A percentile compares a stretch with the other conserved stretches of the same genome.
Conservation (phyloP, 2,329 filamentous ascomycete genomes). For the Nemania serpens region DNA sequence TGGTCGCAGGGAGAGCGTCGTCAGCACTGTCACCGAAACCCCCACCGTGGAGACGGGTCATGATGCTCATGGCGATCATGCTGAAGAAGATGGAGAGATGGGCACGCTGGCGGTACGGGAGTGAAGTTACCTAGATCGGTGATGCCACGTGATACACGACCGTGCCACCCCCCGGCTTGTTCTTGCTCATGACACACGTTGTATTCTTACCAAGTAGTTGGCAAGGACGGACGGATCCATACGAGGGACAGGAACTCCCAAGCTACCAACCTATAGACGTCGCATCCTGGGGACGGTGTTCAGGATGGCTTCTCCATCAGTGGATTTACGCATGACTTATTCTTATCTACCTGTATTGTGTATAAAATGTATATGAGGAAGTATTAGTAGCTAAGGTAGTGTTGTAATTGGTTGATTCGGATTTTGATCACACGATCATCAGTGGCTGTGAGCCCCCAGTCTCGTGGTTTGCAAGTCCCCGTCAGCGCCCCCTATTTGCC, state of each 20-base stretch:
- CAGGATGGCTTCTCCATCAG: not conserved
- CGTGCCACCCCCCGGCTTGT: not conserved
- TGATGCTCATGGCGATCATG: slow-evolving; percentile 11
- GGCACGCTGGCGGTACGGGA: slow-evolving; percentile 20
- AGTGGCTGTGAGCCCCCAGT: too few species aligned
- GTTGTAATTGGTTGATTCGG: too few species aligned
- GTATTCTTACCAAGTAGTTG: slow-evolving; percentile 4
- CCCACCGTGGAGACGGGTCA: slow-evolving; percentile 6
- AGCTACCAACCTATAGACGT: not conserved
- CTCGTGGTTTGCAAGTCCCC: too few species aligned
- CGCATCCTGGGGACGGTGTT: slow-evolving; percentile 3
- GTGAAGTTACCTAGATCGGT: slow-evolving; percentile 3
- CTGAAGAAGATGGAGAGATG: slow-evolving; percentile 34
- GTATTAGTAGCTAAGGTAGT: too few species aligned
- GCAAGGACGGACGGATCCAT: not conserved
- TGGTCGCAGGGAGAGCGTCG: slow-evolving; percentile 48
- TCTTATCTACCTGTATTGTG: too few species aligned
- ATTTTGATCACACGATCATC: too few species aligned
- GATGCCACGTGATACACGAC: not conserved
- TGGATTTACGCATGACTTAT: not conserved
- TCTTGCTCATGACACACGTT: not conserved
- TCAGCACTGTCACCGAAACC: slow-evolving; percentile 40
- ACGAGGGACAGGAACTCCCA: not conserved
- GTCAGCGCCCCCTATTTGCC: too few species aligned
- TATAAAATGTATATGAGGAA: too few species aligned